Evolutionary conservation across 306 rosid species (phyloP).

Genomic region (Sindora glabra): DNA sequence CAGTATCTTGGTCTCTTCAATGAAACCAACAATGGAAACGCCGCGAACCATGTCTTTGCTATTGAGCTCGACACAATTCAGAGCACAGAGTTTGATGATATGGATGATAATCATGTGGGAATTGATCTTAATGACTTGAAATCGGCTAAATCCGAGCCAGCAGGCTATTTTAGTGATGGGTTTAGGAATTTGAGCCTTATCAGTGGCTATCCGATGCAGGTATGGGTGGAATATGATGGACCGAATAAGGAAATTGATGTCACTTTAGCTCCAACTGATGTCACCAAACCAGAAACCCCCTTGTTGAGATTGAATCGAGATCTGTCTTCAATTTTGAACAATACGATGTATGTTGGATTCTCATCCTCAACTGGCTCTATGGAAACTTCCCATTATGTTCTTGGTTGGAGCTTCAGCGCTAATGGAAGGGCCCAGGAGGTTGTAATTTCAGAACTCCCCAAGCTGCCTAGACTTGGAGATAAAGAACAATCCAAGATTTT

Average conservation of each 20-base stretch:
- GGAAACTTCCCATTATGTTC: slow-evolving; percentile 37
- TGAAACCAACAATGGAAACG: slow-evolving; percentile 28
- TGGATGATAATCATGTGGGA: slow-evolving; percentile 61
- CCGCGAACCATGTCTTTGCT: slow-evolving; percentile 32
- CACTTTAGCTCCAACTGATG: slow-evolving; percentile 38
- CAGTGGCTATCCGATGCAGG: slow-evolving; percentile 40
- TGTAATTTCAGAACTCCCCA: slow-evolving; percentile 33
- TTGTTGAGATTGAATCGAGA: slow-evolving; percentile 37
- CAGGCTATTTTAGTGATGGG: slow-evolving; percentile 19
- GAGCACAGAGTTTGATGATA: slow-evolving; percentile 39
- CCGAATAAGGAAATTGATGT: slow-evolving; percentile 29
- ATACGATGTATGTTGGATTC: slow-evolving; percentile 54
- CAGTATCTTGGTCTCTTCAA: slow-evolving; percentile 56
- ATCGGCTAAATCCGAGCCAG: slow-evolving; percentile 21
- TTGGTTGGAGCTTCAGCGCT: slow-evolving; percentile 63
- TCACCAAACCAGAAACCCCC: slow-evolving; percentile 37
- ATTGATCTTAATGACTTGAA: slow-evolving; percentile 47
- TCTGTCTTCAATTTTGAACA: slow-evolving; percentile 33
- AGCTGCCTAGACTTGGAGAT: slow-evolving; percentile 22
- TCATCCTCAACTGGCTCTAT: slow-evolving; percentile 59
- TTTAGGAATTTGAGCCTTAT: slow-evolving; percentile 30
- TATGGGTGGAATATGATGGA: slow-evolving; percentile 67
- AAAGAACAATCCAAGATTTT: slow-evolving; percentile 8
- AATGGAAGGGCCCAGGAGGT: slow-evolving; percentile 44
- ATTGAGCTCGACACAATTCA: slow-evolving; percentile 56